phyloP scores from a whole-genome alignment of 2,329 filamentous ascomycete genomes.

The Lecanicillium sp. region DNA sequence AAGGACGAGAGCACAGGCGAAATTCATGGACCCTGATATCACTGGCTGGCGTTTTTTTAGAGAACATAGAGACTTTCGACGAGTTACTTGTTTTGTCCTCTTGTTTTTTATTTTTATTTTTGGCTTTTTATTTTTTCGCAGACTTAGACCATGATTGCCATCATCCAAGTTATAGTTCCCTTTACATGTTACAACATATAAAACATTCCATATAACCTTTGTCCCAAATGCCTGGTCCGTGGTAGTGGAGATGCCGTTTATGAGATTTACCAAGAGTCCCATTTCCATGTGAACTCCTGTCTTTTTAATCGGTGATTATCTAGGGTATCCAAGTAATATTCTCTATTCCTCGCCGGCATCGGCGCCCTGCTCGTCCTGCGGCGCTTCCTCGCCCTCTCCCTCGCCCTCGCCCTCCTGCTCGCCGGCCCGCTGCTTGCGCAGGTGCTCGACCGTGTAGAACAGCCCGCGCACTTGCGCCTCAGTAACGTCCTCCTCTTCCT shows the following conservation, averaged over 20 bases:
- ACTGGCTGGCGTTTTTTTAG: slow-evolving; percentile 14
- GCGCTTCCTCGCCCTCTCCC: slow-evolving; percentile 13
- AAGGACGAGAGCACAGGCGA: neutral
- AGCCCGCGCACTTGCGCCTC: slow-evolving; percentile 35
- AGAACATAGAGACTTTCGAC: slow-evolving; percentile 4
- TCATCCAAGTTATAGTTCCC: neutral
- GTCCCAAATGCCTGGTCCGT: neutral
- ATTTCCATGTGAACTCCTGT: too few relatives aligned
- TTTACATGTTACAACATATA: neutral
- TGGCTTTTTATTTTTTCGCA: neutral
- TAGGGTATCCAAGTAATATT: too few relatives aligned
- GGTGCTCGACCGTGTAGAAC: slow-evolving; percentile 40
- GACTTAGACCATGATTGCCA: slow-evolving; percentile 3
- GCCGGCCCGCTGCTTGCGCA: slow-evolving; percentile 38
- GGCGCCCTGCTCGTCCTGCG: too few relatives aligned
- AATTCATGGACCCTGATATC: neutral
- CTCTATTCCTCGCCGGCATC: slow-evolving; percentile 13
- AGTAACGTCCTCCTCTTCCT: slow-evolving; percentile 28
- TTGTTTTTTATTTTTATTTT: neutral
- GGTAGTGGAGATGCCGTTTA: too few relatives aligned
- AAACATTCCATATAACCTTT: neutral
- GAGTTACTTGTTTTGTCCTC: neutral
- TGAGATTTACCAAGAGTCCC: too few relatives aligned
- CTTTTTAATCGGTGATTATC: too few relatives aligned
- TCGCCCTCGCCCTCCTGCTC: slow-evolving; percentile 23